phyloP scores from a whole-genome alignment of 495 filamentous ascomycete species.

The Xylaria flabelliformis region DNA sequence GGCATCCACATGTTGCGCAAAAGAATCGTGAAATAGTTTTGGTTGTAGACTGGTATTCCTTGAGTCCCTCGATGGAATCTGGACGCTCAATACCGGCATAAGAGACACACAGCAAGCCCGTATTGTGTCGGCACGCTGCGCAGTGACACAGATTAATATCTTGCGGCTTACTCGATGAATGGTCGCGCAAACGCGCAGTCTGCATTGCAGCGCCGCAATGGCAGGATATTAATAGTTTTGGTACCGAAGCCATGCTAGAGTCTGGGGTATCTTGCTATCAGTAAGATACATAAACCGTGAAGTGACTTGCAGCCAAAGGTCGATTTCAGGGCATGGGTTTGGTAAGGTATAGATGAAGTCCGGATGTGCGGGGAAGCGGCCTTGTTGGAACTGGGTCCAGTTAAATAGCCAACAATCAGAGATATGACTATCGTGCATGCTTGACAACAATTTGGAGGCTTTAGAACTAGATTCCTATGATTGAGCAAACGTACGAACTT shows the following conservation, averaged over 20 bases:
- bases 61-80: slow-evolving; percentile 47
- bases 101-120: slow-evolving; percentile 63
- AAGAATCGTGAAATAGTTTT: slow-evolving; percentile 60
- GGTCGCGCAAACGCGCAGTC: slow-evolving; percentile 47
- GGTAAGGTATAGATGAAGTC: background rate
- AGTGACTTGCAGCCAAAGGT: background rate
- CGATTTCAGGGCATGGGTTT: background rate
- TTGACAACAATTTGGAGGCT: background rate
- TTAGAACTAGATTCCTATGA: background rate
- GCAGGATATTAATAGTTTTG: slow-evolving; percentile 52
- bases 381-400: background rate
- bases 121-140: slow-evolving; percentile 62
- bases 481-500: background rate
- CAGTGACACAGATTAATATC: slow-evolving; percentile 67
- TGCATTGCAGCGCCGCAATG: slow-evolving; percentile 60
- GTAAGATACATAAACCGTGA: background rate
- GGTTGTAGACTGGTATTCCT: slow-evolving; percentile 48
- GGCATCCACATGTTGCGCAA: slow-evolving; percentile 72
- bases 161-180: slow-evolving; percentile 30
- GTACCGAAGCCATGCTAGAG: background rate
- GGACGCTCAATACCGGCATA: slow-evolving; percentile 51
- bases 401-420: background rate
- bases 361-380: slow-evolving; percentile 11
- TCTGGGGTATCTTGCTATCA: background rate
- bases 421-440: background rate